Evolutionary conservation across 345 rosid species (phyloP), one percentile per base, ranked within the genome.

Genomic region (Alliaria petiolata): DNA sequence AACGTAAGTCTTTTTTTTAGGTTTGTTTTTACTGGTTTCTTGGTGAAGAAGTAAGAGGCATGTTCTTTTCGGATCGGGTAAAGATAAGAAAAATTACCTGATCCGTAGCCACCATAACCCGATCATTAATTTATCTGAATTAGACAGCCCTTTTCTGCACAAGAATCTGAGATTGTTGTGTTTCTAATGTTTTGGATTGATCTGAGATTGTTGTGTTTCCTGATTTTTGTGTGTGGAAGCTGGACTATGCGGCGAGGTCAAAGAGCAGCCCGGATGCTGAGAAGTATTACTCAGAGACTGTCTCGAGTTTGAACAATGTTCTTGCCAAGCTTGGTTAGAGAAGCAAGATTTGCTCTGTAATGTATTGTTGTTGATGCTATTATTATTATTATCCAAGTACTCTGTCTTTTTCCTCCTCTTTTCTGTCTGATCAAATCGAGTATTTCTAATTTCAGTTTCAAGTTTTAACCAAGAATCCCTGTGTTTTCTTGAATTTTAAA

Each of bases 201-300:
- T 51, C 62, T 64, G 54, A 72, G 40, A 54, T 55, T 25, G 13
- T 10, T 65, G 20, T 34, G n/a, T 56, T 38, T 45, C 2, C 12
- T 74, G 36, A 12, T 17, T 10, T 57, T 25, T 78, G 25, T 47
- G 17, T 60, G 40, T 65, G 46, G 55, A 80, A 93, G 99, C 73
- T 91, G 80, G 99, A 93, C 79, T 71, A 89, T 74, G 99, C 99
- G 15, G 97, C 97, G 46, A 95, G 83, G 88, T 79, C 80, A 39
- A 95, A 91, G 90, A 91, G 93, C 85, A 80, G 80, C 50, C 77
- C 91, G 6, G 81, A 91, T 69, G 99, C 99, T 70, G 95, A 95
- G 86, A 95, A 95, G 80, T 91, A 85, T 76, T 95, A 91, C 74
- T 84, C 91, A 3, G 80, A 84, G 83, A 88, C 97, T 0, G 90